Conservation (phyloP, 176 grass and related monocot genomes). For the Oryza glaberrima region DNA sequence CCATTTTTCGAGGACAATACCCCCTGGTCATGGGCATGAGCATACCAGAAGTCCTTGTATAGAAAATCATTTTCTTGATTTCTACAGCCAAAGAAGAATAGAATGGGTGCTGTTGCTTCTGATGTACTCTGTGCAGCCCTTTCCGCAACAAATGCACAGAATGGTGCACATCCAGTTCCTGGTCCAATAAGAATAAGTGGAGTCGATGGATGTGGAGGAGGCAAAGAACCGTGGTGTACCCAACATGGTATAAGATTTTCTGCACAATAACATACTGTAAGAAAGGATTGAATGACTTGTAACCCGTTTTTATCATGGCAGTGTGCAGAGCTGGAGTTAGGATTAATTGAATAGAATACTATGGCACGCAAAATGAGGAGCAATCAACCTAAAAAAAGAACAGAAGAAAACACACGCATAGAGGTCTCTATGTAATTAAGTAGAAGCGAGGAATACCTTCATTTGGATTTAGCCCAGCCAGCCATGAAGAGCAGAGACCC, state of each 20-base stretch:
- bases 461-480: slow-evolving; percentile 60
- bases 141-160: slow-evolving; percentile 81
- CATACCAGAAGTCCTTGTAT: slow-evolving; percentile 84
- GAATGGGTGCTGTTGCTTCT: slow-evolving; percentile 55
- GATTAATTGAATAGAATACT: not conserved
- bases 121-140: slow-evolving; percentile 51
- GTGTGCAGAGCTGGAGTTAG: slow-evolving; percentile 13
- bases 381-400: slow-evolving; percentile 17
- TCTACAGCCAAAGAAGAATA: slow-evolving; percentile 94
- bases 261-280: slow-evolving; percentile 47
- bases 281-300: not conserved
- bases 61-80: slow-evolving; percentile 74
- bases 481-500: slow-evolving; percentile 89
- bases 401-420: not conserved
- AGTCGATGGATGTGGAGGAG: slow-evolving; percentile 58
- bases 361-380: not conserved
- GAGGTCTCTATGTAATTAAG: not conserved
- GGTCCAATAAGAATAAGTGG: slow-evolving; percentile 90
- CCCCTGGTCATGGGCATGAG: slow-evolving; percentile 67
- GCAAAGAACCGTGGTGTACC: slow-evolving; percentile 69
- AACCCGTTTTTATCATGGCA: not conserved
- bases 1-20: slow-evolving; percentile 66
- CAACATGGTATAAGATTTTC: slow-evolving; percentile 71
- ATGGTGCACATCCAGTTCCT: slow-evolving; percentile 91
- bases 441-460: slow-evolving; percentile 44